Conservation (phyloP, 176 grass and related monocot genomes). For the Avena insularis region DNA sequence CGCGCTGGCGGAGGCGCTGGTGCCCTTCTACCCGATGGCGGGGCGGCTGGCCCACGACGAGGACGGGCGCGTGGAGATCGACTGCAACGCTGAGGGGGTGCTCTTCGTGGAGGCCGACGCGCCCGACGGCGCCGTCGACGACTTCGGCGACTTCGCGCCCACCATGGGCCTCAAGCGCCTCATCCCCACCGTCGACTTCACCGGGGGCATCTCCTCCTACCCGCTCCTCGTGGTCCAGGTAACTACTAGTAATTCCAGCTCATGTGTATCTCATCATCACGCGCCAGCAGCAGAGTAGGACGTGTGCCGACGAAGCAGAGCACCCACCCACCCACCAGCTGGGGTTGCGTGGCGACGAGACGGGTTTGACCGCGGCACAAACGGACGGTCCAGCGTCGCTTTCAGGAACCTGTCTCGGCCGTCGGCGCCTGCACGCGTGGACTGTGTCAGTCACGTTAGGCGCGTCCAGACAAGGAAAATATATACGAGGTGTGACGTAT, state of each 20-base stretch:
- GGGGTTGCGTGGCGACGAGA: background rate
- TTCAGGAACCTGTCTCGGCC: background rate
- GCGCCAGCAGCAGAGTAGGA: background rate
- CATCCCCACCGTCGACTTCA: slow-evolving; percentile 82
- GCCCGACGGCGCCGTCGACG: slow-evolving; percentile 60
- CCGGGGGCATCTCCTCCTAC: slow-evolving; percentile 79
- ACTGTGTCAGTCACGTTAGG: background rate
- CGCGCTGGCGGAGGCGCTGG: slow-evolving; percentile 73
- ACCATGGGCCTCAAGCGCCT: slow-evolving; percentile 90
- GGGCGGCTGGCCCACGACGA: slow-evolving; percentile 78
- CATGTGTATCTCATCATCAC: too few species aligned
- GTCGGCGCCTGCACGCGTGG: background rate
- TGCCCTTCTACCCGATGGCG: slow-evolving; percentile 93
- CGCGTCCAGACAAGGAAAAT: background rate
- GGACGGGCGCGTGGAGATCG: slow-evolving; percentile 86
- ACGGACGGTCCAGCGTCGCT: background rate
- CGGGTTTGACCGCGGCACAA: background rate
- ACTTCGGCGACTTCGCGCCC: slow-evolving; percentile 89
- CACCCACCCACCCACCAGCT: background rate
- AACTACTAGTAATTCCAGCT: background rate
- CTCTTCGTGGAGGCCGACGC: slow-evolving; percentile 92
- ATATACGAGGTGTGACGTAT: background rate
- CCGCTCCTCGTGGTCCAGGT: slow-evolving; percentile 91
- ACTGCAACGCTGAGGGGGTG: slow-evolving; percentile 78
- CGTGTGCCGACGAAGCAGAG: background rate